Evolutionary conservation across 1,284 basidiomycete species (phyloP), one percentile per base, ranked within the genome.

Genomic region (Austroboletus niveus): DNA sequence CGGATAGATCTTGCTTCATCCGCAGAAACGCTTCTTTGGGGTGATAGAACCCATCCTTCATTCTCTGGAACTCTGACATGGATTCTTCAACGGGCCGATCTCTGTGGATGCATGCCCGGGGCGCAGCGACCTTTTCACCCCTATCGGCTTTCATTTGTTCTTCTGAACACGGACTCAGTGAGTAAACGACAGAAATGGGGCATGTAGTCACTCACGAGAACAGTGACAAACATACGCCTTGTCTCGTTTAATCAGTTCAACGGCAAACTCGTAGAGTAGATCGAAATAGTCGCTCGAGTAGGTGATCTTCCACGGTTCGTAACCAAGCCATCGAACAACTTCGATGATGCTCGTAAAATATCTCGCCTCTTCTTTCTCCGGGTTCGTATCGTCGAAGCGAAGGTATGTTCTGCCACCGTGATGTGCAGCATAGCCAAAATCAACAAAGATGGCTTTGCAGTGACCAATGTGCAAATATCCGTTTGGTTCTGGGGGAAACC

Each of bases 231-330:
- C 85, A 73, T 99, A 99, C 8, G 91, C 97, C 71, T 93, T 92
- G 57, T 92, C 94, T 35, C 91, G 79, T 69, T 85, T 85, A 61
- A 95, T 96, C 48, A 99, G 77, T 66, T 96, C 88, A n/a, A 94
- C 80, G 3, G 96, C 96, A 29, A 98, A 79, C 22, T 89, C 87
- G 66, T 96, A 92, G 20, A 99, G 75, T 65, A 86, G 74, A 57
- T 91, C 83, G 71, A 99, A 99, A 74, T 99, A 94, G 73, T 99
- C 97, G 65, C 93, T 96, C 47, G 96, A 98, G 72, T 99, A 99
- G 12, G 97, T 99, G 75, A 99, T 94, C 73, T 94, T 94, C 91
- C 92, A 98, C 6, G 97, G 97, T 70, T 99, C 95, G 64, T 87
- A 99, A 2, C 97, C 97, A 29, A 99, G 81, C 97, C 97, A 99